A percentile compares a stretch with the other conserved stretches of the same genome.
phyloP scores from a whole-genome alignment of 768 basidiomycete species.

The Tylopilus subfusipes region DNA sequence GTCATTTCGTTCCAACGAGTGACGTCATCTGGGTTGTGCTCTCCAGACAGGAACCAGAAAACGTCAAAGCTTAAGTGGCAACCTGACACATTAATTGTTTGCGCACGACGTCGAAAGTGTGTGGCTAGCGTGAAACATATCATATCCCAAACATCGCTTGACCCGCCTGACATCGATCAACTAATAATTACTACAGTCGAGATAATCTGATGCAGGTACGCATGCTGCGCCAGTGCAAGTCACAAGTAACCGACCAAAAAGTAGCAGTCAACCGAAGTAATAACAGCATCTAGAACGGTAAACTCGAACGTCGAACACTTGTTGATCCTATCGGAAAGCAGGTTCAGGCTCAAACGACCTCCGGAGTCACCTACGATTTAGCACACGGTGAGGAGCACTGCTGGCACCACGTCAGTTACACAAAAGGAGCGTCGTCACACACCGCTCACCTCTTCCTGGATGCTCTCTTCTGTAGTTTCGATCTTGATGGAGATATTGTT shows the following conservation, averaged over 20 bases:
- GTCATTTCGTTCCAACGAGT: not conserved
- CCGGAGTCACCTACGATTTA: conserved; percentile 10
- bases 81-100: no score
- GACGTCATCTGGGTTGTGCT: not conserved
- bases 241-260: not conserved
- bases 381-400: not conserved
- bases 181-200: not conserved
- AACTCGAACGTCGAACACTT: no score
- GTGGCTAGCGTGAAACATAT: not conserved
- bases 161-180: not conserved
- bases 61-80: no score
- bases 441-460: conserved; percentile 38
- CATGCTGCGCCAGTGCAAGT: not conserved
- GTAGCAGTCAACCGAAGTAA: no score
- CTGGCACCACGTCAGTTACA: not conserved
- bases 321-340: not conserved
- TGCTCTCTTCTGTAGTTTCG: conserved; percentile 54
- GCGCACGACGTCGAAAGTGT: no score
- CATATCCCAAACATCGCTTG: not conserved
- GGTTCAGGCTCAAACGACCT: conserved; percentile 8
- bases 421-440: no score
- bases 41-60: not conserved
- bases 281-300: no score
- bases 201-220: not conserved
- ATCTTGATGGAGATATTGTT: conserved; percentile 64